Conservation (phyloP, 306 rosid species). For the Delonix regia region DNA sequence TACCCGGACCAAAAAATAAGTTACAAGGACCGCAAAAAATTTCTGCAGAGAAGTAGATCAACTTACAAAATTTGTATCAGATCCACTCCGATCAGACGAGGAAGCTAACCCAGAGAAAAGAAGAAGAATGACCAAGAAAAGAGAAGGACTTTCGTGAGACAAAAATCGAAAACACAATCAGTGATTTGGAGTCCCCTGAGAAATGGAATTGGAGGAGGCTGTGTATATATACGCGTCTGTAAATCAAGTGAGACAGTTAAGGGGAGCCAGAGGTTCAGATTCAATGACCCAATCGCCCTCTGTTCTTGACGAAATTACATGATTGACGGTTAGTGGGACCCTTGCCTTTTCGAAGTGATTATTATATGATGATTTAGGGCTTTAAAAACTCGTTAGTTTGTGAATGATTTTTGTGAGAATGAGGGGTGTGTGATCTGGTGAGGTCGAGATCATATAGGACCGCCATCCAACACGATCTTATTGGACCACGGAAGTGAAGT, state of each 20-base stretch:
- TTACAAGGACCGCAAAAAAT: not conserved
- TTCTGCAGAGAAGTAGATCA: not conserved
- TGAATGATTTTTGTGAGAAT: not conserved
- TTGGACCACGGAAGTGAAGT: not conserved
- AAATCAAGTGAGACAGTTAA: constrained; percentile 41
- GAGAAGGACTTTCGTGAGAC: not conserved
- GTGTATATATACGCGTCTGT: constrained; percentile 26
- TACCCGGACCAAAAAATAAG: not conserved
- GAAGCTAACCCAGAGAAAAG: constrained; percentile 9
- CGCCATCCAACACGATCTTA: not conserved
- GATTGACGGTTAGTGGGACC: not conserved
- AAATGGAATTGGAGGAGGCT: constrained; percentile 33
- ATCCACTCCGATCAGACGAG: not conserved
- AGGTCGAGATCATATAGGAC: not conserved
- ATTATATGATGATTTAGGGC: not conserved
- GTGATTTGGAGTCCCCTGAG: constrained; percentile 24
- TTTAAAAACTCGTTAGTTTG: not conserved
- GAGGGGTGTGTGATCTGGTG: not conserved
- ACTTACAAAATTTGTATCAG: constrained; percentile 37
- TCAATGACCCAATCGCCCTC: not conserved
- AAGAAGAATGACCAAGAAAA: not conserved
- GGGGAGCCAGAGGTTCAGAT: constrained; percentile 29
- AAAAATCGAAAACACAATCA: constrained; percentile 27
- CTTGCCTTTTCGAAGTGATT: not conserved
- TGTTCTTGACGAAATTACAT: not conserved